Conservation (phyloP, 352 stramenopile genomes). For the Phytophthora chlamydospora region DNA sequence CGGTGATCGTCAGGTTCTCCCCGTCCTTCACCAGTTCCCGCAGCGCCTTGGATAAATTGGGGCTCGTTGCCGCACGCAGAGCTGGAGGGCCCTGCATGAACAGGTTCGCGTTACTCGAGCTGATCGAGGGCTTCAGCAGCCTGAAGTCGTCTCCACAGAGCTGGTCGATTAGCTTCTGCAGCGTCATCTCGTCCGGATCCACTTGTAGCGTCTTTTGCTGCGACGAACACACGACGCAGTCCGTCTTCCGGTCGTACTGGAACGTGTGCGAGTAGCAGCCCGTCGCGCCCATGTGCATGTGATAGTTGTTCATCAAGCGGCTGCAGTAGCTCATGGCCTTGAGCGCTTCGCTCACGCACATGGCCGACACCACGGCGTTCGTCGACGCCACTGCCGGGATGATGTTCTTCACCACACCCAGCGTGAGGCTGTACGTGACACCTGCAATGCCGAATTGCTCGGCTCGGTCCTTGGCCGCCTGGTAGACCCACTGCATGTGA, state of each 20-base stretch:
- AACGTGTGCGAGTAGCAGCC: constrained; percentile 97
- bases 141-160: constrained; percentile 66
- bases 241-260: constrained; percentile 93
- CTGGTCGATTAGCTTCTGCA: constrained; percentile 72
- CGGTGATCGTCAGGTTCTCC: constrained; percentile 94
- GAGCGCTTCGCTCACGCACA: constrained; percentile 96
- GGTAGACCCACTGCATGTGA: constrained; percentile 98
- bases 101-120: constrained; percentile 61
- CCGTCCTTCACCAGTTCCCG: constrained; percentile 88
- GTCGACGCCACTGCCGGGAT: constrained; percentile 97
- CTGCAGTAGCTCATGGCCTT: constrained; percentile 97
- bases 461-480: constrained; percentile 90
- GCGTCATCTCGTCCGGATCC: constrained; percentile 52
- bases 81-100: constrained; percentile 84
- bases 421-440: constrained; percentile 97
- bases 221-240: constrained; percentile 89
- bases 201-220: constrained; percentile 67
- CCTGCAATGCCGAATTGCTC: constrained; percentile 95
- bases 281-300: constrained; percentile 97
- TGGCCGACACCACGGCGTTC: constrained; percentile 96
- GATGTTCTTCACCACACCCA: constrained; percentile 99
- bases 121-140: constrained; percentile 77
- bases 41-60: constrained; percentile 92
- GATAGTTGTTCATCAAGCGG: constrained; percentile 98
- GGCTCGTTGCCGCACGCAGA: constrained; percentile 90